Base-by-base conservation (phyloP, 2,329 filamentous ascomycete genomes). In the Daldinia sp. region DNA sequence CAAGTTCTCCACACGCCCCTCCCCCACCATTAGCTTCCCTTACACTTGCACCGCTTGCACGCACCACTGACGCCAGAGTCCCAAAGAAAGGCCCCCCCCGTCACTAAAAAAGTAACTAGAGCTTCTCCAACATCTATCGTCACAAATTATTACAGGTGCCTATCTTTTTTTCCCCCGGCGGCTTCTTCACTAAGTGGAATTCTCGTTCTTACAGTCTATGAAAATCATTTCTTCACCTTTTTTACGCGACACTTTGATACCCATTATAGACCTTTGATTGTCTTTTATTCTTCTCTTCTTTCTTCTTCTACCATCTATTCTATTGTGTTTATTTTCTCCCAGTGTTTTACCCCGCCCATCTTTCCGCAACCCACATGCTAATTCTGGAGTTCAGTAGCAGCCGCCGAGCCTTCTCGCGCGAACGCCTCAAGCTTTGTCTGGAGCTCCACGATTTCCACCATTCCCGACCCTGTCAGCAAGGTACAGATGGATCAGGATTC, bases 401-500 rank as follows among this genome's bases (percentile, higher is more conserved):
- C 82, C 82, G 84, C 82, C 81, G 82, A 83, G 85, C 82, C 83
- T 83, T 82, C 83, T 82, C 80, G 83, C 82, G 82, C 83, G 82
- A 84, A 82, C 83, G 82, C 71, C 75, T 74, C 71, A 74, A 76
- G 75, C 71, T 76, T 83, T 81, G 80, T 80, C 77, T 81, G 81
- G 80, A 84, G 81, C 81, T 82, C 76, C 78, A 81, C 79, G 80
- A 81, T 78, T 79, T 77, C 77, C 78, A 76, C 78, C 75, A 75
- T 76, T 73, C 75, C 74, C 75, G 72, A 75, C 76, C 77, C 75
- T 78, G 77, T 77, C 79, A 82, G 78, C 80, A 85, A 82, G 81
- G 87, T 87, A 80, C 86, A 82, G 82, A 88, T 88, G 86, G 85
- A 87, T 82, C 83, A 81, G 78, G 80, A 82, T 78, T 81, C 82